A percentile compares a stretch with the other conserved stretches of the same genome.
Evolutionary conservation across 345 rosid genomes (phyloP).

Genomic region (Hevea brasiliensis): DNA sequence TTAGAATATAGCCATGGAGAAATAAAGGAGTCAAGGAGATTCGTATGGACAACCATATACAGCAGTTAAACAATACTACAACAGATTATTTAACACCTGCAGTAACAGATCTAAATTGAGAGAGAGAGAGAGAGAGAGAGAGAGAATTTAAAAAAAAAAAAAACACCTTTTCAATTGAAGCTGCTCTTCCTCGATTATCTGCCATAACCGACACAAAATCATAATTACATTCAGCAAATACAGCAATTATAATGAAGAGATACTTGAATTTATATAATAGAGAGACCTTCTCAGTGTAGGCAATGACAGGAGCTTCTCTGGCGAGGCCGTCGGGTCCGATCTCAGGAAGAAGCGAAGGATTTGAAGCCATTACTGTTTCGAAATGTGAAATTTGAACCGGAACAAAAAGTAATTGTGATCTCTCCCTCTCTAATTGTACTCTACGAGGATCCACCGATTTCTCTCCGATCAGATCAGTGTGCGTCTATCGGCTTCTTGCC

Average conservation of each 20-base stretch:
- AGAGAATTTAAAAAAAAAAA: neutral
- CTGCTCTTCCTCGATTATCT: constrained; percentile 87
- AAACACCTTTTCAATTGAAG: constrained; percentile 77
- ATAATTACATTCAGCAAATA: constrained; percentile 12
- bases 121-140: neutral
- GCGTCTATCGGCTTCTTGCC: neutral
- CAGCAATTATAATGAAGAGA: neutral
- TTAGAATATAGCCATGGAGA: neutral
- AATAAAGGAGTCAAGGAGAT: neutral
- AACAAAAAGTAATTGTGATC: neutral
- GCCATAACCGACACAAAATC: constrained; percentile 11
- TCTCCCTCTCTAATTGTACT: neutral
- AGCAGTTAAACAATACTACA: neutral
- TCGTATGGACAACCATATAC: neutral
- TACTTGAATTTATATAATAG: neutral
- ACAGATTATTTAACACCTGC: neutral
- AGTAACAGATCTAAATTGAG: neutral
- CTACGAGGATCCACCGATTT: neutral
- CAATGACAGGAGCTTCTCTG: constrained; percentile 77
- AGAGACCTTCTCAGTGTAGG: constrained; percentile 85
- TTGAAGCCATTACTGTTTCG: constrained; percentile 46
- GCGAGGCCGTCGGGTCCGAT: constrained; percentile 90
- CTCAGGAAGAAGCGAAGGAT: constrained; percentile 64
- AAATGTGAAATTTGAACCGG: neutral
- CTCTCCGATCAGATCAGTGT: neutral